Percentiles rank a stretch among this genome's conserved stretches.
These are phyloP conservation scores for Botrytis elliptica DNA, from an alignment of 2,329 filamentous ascomycete species.

Conservation along the genomic window DNA sequence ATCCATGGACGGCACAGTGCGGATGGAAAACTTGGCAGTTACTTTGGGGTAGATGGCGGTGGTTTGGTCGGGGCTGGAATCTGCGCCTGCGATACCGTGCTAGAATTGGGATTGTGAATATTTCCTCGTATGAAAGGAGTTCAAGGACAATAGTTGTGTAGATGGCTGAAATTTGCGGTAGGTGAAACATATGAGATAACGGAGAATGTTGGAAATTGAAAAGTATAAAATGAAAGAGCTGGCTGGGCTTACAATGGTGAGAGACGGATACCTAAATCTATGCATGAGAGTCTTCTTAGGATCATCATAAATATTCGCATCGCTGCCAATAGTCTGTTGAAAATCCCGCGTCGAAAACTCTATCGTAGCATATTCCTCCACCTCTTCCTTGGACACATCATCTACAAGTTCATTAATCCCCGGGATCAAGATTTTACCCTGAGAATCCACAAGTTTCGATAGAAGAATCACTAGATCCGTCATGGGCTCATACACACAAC, in stretches of 20 bases:
- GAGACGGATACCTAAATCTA: constrained; percentile 6
- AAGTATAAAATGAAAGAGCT: neutral
- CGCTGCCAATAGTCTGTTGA: neutral
- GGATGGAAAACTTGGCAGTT: constrained; percentile 14
- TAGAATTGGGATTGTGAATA: neutral
- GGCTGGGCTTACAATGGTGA: neutral
- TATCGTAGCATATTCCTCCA: neutral
- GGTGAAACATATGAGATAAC: neutral
- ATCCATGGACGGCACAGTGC: constrained; percentile 1
- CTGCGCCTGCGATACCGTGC: constrained; percentile 12
- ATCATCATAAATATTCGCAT: neutral
- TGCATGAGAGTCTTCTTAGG: constrained; percentile 11
- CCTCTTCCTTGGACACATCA: neutral
- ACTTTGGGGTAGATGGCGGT: constrained; percentile 11
- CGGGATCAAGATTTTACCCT: constrained; percentile 10
- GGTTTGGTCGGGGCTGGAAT: neutral
- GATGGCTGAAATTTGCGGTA: fast-evolving
- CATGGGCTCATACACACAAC: constrained; percentile 13
- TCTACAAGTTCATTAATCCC: neutral
- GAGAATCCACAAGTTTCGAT: constrained; percentile 8
- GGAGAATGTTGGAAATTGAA: neutral
- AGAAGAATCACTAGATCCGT: constrained; percentile 6
- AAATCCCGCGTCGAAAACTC: constrained; percentile 13
- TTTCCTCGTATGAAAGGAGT: neutral
- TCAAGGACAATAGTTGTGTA: no score